phyloP scores from a whole-genome alignment of 768 basidiomycete genomes.

The Podaxis pistillaris region DNA sequence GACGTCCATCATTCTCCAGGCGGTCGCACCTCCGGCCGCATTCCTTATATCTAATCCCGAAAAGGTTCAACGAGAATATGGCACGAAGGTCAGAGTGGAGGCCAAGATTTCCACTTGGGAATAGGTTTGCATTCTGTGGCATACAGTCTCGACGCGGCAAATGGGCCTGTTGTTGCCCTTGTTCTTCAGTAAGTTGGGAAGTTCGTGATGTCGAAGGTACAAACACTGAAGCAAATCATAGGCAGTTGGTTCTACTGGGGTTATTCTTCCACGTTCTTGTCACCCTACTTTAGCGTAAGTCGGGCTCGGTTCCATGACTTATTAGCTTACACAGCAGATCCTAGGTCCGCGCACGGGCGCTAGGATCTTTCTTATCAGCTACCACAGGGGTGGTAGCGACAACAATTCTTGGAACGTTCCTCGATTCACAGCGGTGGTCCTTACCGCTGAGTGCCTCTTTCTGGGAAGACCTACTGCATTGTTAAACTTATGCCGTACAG shows the following conservation, averaged over 20 bases:
- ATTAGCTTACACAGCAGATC: not conserved
- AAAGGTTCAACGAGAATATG: not conserved
- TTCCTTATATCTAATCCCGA: not conserved
- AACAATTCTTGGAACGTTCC: constrained; percentile 18
- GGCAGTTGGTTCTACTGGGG: constrained; percentile 24
- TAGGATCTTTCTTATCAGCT: constrained; percentile 5
- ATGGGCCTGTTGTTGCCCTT: not conserved
- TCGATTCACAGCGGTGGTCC: constrained; percentile 15
- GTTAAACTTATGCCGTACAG: not conserved
- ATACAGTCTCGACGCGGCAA: not conserved
- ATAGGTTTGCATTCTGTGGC: not conserved
- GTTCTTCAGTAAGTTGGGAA: not conserved
- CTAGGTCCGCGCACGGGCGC: not conserved
- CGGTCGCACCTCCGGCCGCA: not conserved
- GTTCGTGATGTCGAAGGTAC: not conserved
- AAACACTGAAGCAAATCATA: not conserved
- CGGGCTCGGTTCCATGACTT: not conserved
- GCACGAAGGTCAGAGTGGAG: not conserved
- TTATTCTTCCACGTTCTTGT: constrained; percentile 20
- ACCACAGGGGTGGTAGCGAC: constrained; percentile 17
- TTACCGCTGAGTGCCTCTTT: not conserved
- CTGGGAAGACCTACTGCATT: not conserved
- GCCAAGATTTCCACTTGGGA: not conserved
- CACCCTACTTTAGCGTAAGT: constrained; percentile 19
- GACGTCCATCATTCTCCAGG: not conserved